Evolutionary conservation across 495 filamentous ascomycete genomes (phyloP).

Genomic region (Podospora comata): DNA sequence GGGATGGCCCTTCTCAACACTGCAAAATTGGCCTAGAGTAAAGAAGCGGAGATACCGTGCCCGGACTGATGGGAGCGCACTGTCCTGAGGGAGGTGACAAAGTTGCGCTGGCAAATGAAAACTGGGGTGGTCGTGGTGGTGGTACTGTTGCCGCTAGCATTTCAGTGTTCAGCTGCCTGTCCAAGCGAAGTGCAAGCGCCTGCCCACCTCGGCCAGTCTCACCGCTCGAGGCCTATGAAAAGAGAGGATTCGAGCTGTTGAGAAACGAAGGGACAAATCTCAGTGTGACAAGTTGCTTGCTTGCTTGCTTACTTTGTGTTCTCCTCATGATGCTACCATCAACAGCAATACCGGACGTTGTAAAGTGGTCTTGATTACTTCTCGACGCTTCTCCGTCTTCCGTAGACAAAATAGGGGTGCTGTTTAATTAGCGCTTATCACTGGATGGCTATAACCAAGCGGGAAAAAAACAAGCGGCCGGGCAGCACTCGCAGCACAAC

Average conservation of each 20-base stretch:
- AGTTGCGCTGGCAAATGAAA: slow-evolving; percentile 3
- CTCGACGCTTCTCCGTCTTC: neutral
- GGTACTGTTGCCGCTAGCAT: neutral
- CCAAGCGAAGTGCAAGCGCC: neutral
- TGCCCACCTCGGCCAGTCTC: neutral
- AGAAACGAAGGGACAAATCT: neutral
- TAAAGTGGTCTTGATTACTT: neutral
- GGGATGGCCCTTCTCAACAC: slow-evolving; percentile 16
- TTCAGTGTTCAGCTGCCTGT: neutral
- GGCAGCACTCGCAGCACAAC: too few species aligned
- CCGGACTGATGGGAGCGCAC: neutral
- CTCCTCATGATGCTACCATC: neutral
- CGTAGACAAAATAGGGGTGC: neutral
- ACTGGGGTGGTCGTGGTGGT: neutral
- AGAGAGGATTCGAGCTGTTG: neutral
- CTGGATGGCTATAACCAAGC: slow-evolving; percentile 5
- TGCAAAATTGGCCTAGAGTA: neutral
- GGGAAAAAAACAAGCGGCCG: slow-evolving; percentile 5
- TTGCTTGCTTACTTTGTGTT: neutral
- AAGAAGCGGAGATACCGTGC: slow-evolving; percentile 15
- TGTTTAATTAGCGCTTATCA: slow-evolving; percentile 12
- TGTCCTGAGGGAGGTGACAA: neutral
- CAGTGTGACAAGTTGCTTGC: neutral
- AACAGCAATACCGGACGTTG: neutral
- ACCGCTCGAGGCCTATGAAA: neutral